Evolutionary conservation across 2,329 filamentous ascomycete genomes (phyloP), one percentile per base, ranked within the genome.

Genomic region (Aspergillus sp.): DNA sequence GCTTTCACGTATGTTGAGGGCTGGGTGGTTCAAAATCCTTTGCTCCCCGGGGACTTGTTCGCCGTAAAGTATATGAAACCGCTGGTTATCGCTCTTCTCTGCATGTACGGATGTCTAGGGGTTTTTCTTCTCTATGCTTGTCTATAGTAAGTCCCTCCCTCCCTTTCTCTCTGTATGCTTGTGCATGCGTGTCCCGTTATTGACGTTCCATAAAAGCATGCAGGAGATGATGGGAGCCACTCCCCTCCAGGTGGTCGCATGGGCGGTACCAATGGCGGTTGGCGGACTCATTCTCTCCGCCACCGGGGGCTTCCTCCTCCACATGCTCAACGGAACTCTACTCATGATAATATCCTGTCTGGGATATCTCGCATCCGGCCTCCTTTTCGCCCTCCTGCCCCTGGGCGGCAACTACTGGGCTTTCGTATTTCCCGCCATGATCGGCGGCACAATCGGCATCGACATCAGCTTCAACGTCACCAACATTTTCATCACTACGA

Each of bases 401-500:
- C 60, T 68, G 1, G 67, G 72, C 2, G 74, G 72, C 0, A 76
- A 70, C 40, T 85, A 85, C 71, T 91, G 86, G 86, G 78, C 82
- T 0, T 89, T 78, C 57, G 74, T 87, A 26, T 88, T 90, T 58
- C 83, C 85, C 36, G 49, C 67, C 1, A 76, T 74, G 70, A 66
- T 77, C 3, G 79, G 81, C 52, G 77, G 76, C 8, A 90, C 86
- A 0, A 72, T 89, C 32, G 85, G 83, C 12, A 81, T 89, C 49
- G 86, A 91, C 58, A 80, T 89, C 46, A 81, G 80, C 5, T 89
- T 83, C 67, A 88, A 84, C 58, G 77, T 89, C 1, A 79, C 82
- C 12, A 89, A 85, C 57, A 78, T 90, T 49, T 90, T 86, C 65
- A 85, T 88, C 62, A 88, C 85, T 0, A 88, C 85, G 0, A 79